Evolutionary conservation across 139 green algal genomes (phyloP), one percentile per base, ranked within the genome.

Genomic region (Penium margaritaceum): DNA sequence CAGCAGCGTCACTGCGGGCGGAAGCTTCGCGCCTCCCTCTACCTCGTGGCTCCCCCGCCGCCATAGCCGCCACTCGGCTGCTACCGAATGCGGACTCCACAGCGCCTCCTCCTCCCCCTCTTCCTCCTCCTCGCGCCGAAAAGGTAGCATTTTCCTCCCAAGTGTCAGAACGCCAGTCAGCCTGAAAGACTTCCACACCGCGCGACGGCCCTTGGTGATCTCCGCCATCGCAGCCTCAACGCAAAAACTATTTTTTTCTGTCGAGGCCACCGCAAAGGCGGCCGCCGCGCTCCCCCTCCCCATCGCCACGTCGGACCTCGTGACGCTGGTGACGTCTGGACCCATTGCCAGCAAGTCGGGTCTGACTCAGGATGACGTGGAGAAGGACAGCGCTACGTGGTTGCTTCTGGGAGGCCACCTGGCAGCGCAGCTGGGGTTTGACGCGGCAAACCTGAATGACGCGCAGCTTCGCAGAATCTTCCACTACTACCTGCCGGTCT

Each of bases 401-500:
- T 14, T 44, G n/a, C 14, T 30, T 15, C 46, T 76, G 15, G 68
- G 39, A 14, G 12, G 19, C 19, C 32, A 67, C 27, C 46, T 76
- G 27, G 46, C 68, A 21, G 15, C 17, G 6, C 68, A 76, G 46
- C 68, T 76, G 19, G 36, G 46, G 27, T 67, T 76, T n/a, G 2
- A 46, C 27, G 29, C 15, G 24, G 38, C 1, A 24, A 14, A 43
- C 19, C 68, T 76, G 46, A 24, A 32, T 12, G 47, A 66, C 9
- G n/a, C 29, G 6, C 36, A 76, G 29, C 5, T 30, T 27, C 17
- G 46, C n/a, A 46, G 75, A 17, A 62, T 82, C 32, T 82, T 55
- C 75, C 75, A 72, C 14, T 82, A 82, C 75, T 82, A 82, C 67
- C 39, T 82, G 35, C 75, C 75, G 6, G 33, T 55, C 6, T 82